Evolutionary conservation across 371 early-diverging fungal genomes (phyloP).

Genomic region (Nematocida parisii): DNA sequence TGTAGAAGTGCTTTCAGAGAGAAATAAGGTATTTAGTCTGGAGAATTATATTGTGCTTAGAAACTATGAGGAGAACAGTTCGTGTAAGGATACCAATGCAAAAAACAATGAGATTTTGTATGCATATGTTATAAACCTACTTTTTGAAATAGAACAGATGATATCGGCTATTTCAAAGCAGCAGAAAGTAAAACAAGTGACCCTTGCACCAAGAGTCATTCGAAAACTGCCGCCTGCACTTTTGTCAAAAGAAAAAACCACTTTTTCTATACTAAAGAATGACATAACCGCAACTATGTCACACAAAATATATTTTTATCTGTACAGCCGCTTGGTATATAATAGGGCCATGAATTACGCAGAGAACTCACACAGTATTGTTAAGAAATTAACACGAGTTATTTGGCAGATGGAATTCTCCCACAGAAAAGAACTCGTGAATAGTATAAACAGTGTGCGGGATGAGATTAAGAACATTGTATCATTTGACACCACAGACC

Average conservation of each 20-base stretch:
- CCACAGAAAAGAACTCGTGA: slow-evolving; percentile 18
- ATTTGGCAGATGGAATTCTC: slow-evolving; percentile 30
- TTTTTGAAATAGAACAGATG: not conserved
- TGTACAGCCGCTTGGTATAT: slow-evolving; percentile 15
- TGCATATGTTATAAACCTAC: slow-evolving; percentile 18
- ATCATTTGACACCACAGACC: slow-evolving; percentile 23
- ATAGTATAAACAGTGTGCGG: not conserved
- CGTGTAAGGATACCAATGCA: not conserved
- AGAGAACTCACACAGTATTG: not conserved
- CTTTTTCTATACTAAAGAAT: slow-evolving; percentile 1
- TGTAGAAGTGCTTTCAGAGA: not conserved
- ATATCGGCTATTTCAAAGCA: slow-evolving; percentile 2
- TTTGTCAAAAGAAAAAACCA: not conserved
- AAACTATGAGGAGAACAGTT: slow-evolving; percentile 7
- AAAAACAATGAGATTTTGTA: slow-evolving; percentile 17
- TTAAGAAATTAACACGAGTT: not conserved
- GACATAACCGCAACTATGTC: not conserved
- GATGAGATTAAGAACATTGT: slow-evolving; percentile 16
- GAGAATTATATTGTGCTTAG: slow-evolving; percentile 33
- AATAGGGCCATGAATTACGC: slow-evolving; percentile 3
- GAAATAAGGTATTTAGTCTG: not conserved
- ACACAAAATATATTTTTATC: slow-evolving; percentile 2
- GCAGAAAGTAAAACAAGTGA: not conserved
- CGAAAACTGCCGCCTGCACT: slow-evolving; percentile 18
- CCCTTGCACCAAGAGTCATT: not conserved